Conservation (phyloP, 192 early-diverging fungal genomes). For the Coemansia sp. region DNA sequence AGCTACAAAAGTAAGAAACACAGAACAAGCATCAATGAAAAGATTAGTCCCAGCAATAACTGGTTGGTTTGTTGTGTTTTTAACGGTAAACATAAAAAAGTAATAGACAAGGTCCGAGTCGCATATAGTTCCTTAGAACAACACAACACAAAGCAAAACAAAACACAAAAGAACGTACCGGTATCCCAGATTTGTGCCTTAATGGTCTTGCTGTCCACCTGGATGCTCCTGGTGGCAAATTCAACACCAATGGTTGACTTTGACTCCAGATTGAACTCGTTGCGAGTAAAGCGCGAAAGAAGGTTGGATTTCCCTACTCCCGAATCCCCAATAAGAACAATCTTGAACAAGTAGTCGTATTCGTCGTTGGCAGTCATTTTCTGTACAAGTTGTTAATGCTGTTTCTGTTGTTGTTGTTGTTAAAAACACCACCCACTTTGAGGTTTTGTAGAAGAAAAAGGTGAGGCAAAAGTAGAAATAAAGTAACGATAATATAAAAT, state of each 20-base stretch:
- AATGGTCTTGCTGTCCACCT: conserved; percentile 96
- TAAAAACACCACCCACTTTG: too few species aligned
- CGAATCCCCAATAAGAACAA: conserved; percentile 92
- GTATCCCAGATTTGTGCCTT: conserved; percentile 99
- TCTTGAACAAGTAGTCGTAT: conserved; percentile 90
- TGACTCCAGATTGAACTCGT: conserved; percentile 98
- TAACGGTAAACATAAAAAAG: not conserved
- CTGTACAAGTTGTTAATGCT: not conserved
- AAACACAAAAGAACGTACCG: conserved; percentile 56
- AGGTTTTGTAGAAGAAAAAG: too few species aligned
- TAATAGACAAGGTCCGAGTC: not conserved
- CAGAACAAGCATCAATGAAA: not conserved
- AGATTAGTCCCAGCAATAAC: not conserved
- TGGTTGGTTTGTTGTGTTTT: not conserved
- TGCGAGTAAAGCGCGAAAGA: conserved; percentile 93
- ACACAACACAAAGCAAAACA: too few species aligned
- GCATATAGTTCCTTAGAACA: not conserved
- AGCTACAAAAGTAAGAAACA: conserved; percentile 52
- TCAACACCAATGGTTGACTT: conserved; percentile 99
- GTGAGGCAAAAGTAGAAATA: not conserved
- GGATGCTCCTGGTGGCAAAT: conserved; percentile 94
- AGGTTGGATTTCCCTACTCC: conserved; percentile 99
- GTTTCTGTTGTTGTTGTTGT: not conserved
- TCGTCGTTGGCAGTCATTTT: conserved; percentile 62
- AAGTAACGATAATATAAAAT: conserved; percentile 14